Conservation (phyloP, 1,284 basidiomycete species). For the Laetiporus sulphureus region DNA sequence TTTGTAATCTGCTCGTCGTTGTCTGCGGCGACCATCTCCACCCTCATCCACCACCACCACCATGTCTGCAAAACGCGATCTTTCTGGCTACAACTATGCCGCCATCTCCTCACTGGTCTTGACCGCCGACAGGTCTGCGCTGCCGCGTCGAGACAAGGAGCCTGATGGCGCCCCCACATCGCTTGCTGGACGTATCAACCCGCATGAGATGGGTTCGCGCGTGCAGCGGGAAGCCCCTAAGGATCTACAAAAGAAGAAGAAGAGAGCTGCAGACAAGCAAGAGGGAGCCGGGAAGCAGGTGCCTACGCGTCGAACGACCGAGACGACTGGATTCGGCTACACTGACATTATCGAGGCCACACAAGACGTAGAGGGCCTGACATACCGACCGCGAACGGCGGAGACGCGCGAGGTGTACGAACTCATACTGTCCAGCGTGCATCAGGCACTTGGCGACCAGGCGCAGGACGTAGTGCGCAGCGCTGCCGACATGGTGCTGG, state of each 20-base stretch:
- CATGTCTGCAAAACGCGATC: conserved; percentile 57
- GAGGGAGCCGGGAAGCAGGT: conserved; percentile 51
- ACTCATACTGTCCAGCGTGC: conserved; percentile 82
- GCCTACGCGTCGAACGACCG: conserved; percentile 44
- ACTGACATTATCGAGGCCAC: conserved; percentile 91
- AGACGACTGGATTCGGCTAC: conserved; percentile 65
- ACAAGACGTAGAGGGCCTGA: conserved; percentile 87
- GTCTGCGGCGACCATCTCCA: conserved; percentile 5
- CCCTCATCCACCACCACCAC: conserved; percentile 7
- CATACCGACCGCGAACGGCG: conserved; percentile 87
- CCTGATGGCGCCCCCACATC: conserved; percentile 95
- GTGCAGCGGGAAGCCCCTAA: conserved; percentile 81
- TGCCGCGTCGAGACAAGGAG: conserved; percentile 84
- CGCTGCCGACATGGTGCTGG: conserved; percentile 88
- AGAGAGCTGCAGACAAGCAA: conserved; percentile 57
- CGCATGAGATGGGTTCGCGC: conserved; percentile 90
- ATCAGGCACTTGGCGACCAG: conserved; percentile 86
- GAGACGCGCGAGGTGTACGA: conserved; percentile 96
- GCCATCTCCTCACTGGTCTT: conserved; percentile 85
- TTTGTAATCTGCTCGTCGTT: conserved; percentile 4
- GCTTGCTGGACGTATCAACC: conserved; percentile 87
- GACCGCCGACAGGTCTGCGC: conserved; percentile 70
- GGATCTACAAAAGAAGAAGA: conserved; percentile 95
- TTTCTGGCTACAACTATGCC: conserved; percentile 86
- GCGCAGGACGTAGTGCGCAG: conserved; percentile 93